phyloP scores from a whole-genome alignment of 2,329 filamentous ascomycete genomes.

The Fusarium pseudoanthophilum region DNA sequence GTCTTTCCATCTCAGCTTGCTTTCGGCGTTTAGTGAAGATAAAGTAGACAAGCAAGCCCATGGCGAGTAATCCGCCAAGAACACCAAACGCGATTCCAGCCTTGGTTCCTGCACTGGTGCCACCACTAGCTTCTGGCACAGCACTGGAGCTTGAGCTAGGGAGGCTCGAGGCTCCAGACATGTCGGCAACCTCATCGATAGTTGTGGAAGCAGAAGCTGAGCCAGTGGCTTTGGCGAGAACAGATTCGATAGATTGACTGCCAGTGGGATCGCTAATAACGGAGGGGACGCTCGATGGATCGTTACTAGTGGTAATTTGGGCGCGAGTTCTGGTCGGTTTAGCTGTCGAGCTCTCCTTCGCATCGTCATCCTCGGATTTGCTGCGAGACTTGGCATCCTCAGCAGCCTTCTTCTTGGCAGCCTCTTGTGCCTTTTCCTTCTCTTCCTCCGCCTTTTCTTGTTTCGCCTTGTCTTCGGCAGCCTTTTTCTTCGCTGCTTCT shows the following conservation, averaged over 20 bases:
- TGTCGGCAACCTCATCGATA: conserved; percentile 29
- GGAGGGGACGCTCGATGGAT: conserved; percentile 36
- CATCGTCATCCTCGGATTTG: conserved; percentile 15
- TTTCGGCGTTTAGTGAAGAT: conserved; percentile 77
- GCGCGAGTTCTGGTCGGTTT: conserved; percentile 35
- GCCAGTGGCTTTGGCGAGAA: conserved; percentile 47
- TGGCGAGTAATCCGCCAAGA: conserved; percentile 72
- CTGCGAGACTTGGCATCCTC: conserved; percentile 29
- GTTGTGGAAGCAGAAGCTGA: conserved; percentile 19
- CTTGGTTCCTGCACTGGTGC: conserved; percentile 61
- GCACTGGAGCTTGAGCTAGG: conserved; percentile 38
- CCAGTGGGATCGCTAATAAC: conserved; percentile 45
- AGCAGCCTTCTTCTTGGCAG: conserved; percentile 23
- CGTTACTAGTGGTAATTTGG: conserved; percentile 32
- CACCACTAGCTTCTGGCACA: conserved; percentile 35
- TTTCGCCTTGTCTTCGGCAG: conserved; percentile 19
- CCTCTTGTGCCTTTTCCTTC: conserved; percentile 31
- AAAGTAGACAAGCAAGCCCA: conserved; percentile 77
- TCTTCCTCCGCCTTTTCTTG: conserved; percentile 29
- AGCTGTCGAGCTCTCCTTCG: conserved; percentile 23
- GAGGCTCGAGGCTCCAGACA: conserved; percentile 28
- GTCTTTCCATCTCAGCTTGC: conserved; percentile 62
- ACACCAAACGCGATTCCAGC: conserved; percentile 89
- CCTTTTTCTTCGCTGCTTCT: conserved; percentile 17
- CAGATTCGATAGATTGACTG: conserved; percentile 41